Evolutionary conservation across 805 yeast genomes (phyloP), one percentile per base, ranked within the genome.

Genomic region (Barnettozyma siamensis): DNA sequence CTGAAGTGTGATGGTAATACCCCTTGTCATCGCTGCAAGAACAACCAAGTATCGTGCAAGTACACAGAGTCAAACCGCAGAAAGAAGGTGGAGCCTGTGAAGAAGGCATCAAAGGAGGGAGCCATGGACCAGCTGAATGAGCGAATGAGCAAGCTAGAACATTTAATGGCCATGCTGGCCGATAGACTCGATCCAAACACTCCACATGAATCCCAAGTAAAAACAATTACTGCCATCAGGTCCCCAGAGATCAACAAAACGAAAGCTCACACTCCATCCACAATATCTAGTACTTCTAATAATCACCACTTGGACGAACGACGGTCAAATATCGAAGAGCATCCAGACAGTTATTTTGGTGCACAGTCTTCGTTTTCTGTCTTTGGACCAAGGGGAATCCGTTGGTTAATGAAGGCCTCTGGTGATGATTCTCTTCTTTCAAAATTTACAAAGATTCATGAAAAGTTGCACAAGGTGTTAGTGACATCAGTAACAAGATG

Each of bases 21-120:
- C 50, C 93, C 91, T 1, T 84, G 91, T 57, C 76, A 79, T 20
- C 88, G 83, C 52, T 88, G 96, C 55, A 78, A 91, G 3, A 89
- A 83, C 58, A 76, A 82, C 24, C 83, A 81, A 55, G 79, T 75
- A 35, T 15, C 21, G 16, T 52, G 56, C 29, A 23, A 35, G 10
- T 50, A 50, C 35, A 43, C 47, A 2, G 42, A 46, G 13, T 40
- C 37, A 11, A 36, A 40, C n/a, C 44, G 41, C 33, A 44, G 40
- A 31, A 36, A 42, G 8, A 48, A 16, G 35, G 35, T 30, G 15
- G 31, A 31, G 17, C 30, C 34, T 6, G 15, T 19, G 4, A 16
- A 10, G n/a, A 35, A 35, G 26, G n/a, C n/a, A 1, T 31, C 15
- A 4, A 40, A 26, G 11, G 28, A 24, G 2, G 7, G 12, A 8